A percentile compares a stretch with the other conserved stretches of the same genome.
Evolutionary conservation across 192 early-diverging fungal genomes (phyloP).

Genomic region (Funneliformis geosporum): DNA sequence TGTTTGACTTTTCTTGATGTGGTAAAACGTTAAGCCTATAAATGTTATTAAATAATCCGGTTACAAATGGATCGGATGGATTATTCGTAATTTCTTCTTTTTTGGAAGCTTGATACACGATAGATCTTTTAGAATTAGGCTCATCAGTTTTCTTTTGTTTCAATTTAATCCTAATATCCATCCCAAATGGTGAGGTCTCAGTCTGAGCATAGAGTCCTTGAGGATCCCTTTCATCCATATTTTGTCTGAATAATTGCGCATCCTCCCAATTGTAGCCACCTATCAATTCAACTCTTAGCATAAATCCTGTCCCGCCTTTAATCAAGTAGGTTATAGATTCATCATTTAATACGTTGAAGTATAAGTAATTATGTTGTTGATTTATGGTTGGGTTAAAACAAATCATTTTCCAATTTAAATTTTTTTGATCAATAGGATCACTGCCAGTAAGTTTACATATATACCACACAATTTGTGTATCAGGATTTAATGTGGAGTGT

Average conservation of each 20-base stretch:
- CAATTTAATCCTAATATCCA: background rate
- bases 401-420: no score
- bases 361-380: no score
- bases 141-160: background rate
- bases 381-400: no score
- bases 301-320: background rate
- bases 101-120: no score
- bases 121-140: background rate
- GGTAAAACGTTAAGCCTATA: background rate
- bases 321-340: background rate
- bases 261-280: background rate
- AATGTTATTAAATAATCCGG: conserved; percentile 5
- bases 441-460: no score
- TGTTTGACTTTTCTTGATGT: background rate
- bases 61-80: no score
- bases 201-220: background rate
- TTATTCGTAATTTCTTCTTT: no score
- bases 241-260: background rate
- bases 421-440: no score
- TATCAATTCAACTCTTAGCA: background rate
- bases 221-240: background rate
- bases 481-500: background rate
- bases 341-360: background rate
- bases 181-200: background rate
- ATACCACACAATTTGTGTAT: no score